Percentiles rank a stretch among this genome's conserved stretches.
Conservation (phyloP, 2,329 filamentous ascomycete species). For the Rhynchosporium agropyri region DNA sequence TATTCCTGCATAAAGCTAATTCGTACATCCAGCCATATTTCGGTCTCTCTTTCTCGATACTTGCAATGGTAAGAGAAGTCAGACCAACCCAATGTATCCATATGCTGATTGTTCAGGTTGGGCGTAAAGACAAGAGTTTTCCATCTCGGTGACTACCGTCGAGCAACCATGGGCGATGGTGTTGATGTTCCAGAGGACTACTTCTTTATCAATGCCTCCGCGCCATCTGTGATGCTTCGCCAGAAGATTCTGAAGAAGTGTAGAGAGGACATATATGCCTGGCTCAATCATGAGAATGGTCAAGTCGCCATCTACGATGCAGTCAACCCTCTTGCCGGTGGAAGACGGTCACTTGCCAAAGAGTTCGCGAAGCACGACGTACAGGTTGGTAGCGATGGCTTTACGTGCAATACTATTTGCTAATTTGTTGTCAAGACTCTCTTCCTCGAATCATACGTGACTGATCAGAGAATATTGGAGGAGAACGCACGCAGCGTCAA, state of each 20-base stretch:
- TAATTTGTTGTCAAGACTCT: conserved; percentile 65
- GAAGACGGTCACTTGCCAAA: conserved; percentile 82
- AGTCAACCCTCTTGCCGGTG: conserved; percentile 86
- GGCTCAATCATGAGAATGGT: conserved; percentile 95
- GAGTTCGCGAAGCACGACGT: conserved; percentile 98
- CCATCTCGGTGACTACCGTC: conserved; percentile 93
- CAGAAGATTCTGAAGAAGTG: conserved; percentile 99
- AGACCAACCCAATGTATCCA: neutral
- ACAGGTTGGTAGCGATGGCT: conserved; percentile 57
- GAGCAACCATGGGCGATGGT: conserved; percentile 82
- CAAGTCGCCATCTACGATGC: conserved; percentile 99
- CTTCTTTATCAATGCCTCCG: conserved; percentile 94
- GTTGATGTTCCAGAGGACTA: conserved; percentile 93
- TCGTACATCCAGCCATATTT: conserved; percentile 70
- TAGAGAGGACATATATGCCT: conserved; percentile 93
- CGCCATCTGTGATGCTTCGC: conserved; percentile 86
- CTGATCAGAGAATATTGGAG: conserved; percentile 89
- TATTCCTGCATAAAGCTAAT: conserved; percentile 18
- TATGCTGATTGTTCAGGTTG: conserved; percentile 57
- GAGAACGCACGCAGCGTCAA: conserved; percentile 98
- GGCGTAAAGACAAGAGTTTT: conserved; percentile 98
- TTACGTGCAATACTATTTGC: neutral
- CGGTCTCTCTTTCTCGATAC: conserved; percentile 92
- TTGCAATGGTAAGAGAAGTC: conserved; percentile 70
- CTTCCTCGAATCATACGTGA: conserved; percentile 95